phyloP scores from a whole-genome alignment of 73 alveolate species.

The Blepharisma japonicum region DNA sequence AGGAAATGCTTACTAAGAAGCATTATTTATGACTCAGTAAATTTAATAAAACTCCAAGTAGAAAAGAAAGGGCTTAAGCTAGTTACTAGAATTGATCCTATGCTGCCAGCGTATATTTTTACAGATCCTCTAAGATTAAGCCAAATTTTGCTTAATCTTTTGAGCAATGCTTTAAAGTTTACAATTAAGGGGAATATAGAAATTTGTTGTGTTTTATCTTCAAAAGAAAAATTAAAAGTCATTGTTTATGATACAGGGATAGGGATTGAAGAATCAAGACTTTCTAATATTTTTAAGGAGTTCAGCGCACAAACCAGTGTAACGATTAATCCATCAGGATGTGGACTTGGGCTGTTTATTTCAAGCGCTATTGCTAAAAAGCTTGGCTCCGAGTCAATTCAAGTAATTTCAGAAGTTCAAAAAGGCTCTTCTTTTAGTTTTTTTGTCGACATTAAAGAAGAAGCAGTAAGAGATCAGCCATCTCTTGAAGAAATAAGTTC shows the following conservation, averaged over 20 bases:
- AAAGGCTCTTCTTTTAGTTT: too few species aligned
- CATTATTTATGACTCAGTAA: constrained; percentile 22
- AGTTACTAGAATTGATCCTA: neutral
- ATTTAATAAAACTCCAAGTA: constrained; percentile 33
- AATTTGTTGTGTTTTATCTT: neutral
- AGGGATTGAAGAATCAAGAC: neutral
- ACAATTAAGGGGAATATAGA: constrained; percentile 42
- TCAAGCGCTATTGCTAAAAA: constrained; percentile 8
- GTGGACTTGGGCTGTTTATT: constrained; percentile 4
- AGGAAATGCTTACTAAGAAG: neutral
- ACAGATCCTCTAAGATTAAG: constrained; percentile 39
- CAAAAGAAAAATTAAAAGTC: neutral
- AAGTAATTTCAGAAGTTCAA: neutral
- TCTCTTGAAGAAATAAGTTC: too few species aligned
- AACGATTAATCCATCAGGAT: neutral
- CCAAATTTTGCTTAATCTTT: constrained; percentile 41
- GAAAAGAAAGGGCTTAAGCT: constrained; percentile 36
- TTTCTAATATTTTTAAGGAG: neutral
- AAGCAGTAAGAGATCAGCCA: too few species aligned
- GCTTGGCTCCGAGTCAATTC: neutral
- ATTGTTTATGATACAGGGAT: neutral
- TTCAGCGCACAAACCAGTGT: neutral
- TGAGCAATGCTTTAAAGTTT: constrained; percentile 46
- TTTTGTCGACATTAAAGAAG: too few species aligned
- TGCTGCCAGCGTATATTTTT: constrained; percentile 20